A percentile compares a stretch with the other conserved stretches of the same genome.
Conservation (phyloP, 176 grass and related monocot species). For the Olyra latifolia region DNA sequence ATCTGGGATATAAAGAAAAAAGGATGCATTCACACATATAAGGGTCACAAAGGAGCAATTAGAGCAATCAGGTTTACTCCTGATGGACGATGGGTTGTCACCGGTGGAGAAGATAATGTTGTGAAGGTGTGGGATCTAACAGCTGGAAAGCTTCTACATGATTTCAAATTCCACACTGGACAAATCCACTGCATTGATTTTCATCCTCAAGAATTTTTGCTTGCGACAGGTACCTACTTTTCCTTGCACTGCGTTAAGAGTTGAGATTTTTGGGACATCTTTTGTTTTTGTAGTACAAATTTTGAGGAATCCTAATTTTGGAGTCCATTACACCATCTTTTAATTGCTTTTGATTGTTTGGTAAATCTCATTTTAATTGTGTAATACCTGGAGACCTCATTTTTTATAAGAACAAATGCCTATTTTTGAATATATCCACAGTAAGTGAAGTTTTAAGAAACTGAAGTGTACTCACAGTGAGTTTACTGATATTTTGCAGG, state of each 20-base stretch:
- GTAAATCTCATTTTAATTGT: neutral
- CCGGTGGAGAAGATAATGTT: conserved; percentile 87
- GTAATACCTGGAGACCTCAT: neutral
- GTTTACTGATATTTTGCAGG: conserved; percentile 55
- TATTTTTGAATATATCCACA: neutral
- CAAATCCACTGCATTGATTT: conserved; percentile 79
- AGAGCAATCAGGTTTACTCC: conserved; percentile 85
- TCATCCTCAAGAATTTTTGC: conserved; percentile 95
- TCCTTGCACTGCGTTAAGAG: conserved; percentile 6
- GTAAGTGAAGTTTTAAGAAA: conserved; percentile 1
- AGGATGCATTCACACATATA: conserved; percentile 95
- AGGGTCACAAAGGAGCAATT: conserved; percentile 80
- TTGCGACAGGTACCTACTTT: conserved; percentile 74
- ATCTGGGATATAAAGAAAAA: conserved; percentile 99
- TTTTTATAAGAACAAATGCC: neutral
- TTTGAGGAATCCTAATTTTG: neutral
- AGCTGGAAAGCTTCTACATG: conserved; percentile 94
- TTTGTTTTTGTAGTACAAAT: conserved; percentile 11
- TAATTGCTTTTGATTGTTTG: neutral
- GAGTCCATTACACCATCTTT: conserved; percentile 7
- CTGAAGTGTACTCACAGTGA: conserved; percentile 19
- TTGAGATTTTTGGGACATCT: neutral
- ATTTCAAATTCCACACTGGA: conserved; percentile 92
- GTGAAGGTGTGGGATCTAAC: conserved; percentile 99
- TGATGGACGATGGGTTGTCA: conserved; percentile 98